phyloP scores from a whole-genome alignment of 441 rosid species.

The Iberis amara region DNA sequence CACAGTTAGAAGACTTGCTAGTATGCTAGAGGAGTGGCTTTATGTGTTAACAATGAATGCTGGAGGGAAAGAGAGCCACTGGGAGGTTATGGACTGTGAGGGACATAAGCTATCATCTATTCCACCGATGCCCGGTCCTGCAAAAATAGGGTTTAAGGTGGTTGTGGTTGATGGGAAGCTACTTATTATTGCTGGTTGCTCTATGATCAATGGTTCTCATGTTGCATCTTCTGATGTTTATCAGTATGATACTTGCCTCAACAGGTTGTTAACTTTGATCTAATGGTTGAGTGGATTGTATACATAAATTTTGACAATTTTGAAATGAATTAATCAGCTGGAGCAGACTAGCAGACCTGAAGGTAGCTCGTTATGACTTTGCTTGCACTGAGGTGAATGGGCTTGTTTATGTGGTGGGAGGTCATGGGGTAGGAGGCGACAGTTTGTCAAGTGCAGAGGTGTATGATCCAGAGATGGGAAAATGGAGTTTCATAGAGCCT shows the following conservation, averaged over 20 bases:
- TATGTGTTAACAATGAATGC: constrained; percentile 67
- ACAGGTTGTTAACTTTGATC: constrained; percentile 46
- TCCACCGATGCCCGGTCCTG: constrained; percentile 80
- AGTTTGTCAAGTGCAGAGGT: constrained; percentile 80
- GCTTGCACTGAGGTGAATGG: constrained; percentile 88
- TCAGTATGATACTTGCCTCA: constrained; percentile 83
- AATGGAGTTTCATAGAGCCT: constrained; percentile 69
- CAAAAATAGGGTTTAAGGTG: constrained; percentile 66
- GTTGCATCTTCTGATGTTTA: constrained; percentile 73
- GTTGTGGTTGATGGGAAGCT: constrained; percentile 74
- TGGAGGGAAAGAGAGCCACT: constrained; percentile 69
- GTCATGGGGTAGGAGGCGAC: constrained; percentile 63
- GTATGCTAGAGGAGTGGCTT: constrained; percentile 82
- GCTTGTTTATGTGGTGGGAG: constrained; percentile 76
- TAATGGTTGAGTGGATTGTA: constrained; percentile 1
- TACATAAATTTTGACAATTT: background rate
- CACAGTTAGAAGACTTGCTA: constrained; percentile 61
- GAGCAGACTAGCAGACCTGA: constrained; percentile 74
- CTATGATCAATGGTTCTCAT: constrained; percentile 44
- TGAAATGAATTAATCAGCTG: constrained; percentile 47
- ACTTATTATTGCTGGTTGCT: constrained; percentile 79
- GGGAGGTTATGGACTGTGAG: constrained; percentile 79
- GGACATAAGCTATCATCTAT: constrained; percentile 58
- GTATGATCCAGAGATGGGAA: constrained; percentile 58
- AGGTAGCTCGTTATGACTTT: constrained; percentile 76